Conservation (phyloP, 2,329 filamentous ascomycete species). For the Thermothelomyces thermophilus region DNA sequence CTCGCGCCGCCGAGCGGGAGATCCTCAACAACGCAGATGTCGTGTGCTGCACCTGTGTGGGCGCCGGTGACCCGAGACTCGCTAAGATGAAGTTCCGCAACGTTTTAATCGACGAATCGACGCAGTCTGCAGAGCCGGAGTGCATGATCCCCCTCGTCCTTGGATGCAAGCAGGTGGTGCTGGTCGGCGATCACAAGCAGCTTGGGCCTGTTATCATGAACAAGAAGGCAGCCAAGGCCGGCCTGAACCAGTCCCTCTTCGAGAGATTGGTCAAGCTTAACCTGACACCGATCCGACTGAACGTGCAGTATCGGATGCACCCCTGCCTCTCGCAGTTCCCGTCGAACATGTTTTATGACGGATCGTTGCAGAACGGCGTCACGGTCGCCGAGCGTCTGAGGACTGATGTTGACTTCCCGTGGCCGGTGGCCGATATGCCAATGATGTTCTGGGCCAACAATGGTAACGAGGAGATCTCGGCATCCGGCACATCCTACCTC, state of each 20-base stretch:
- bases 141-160: slow-evolving; percentile 98
- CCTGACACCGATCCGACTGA: slow-evolving; percentile 82
- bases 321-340: slow-evolving; percentile 95
- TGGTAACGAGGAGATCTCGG: slow-evolving; percentile 95
- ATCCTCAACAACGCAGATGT: slow-evolving; percentile 94
- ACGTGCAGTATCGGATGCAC: slow-evolving; percentile 99
- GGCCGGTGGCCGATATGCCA: slow-evolving; percentile 86
- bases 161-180: slow-evolving; percentile 97
- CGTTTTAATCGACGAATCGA: slow-evolving; percentile 96
- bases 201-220: slow-evolving; percentile 99
- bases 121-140: slow-evolving; percentile 94
- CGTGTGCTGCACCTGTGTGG: slow-evolving; percentile 97
- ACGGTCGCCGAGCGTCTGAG: slow-evolving; percentile 82
- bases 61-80: slow-evolving; percentile 89
- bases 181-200: slow-evolving; percentile 97
- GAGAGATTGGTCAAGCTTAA: slow-evolving; percentile 92
- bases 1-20: slow-evolving; percentile 86
- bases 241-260: slow-evolving; percentile 96
- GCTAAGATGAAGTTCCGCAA: slow-evolving; percentile 98
- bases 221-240: slow-evolving; percentile 98
- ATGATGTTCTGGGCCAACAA: slow-evolving; percentile 99
- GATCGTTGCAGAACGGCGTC: slow-evolving; percentile 92
- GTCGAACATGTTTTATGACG: slow-evolving; percentile 99
- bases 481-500: slow-evolving; percentile 94
- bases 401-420: slow-evolving; percentile 94